These are phyloP conservation scores for Datura wrightii DNA, from an alignment of 257 asterid genomes.

Conservation along the genomic window DNA sequence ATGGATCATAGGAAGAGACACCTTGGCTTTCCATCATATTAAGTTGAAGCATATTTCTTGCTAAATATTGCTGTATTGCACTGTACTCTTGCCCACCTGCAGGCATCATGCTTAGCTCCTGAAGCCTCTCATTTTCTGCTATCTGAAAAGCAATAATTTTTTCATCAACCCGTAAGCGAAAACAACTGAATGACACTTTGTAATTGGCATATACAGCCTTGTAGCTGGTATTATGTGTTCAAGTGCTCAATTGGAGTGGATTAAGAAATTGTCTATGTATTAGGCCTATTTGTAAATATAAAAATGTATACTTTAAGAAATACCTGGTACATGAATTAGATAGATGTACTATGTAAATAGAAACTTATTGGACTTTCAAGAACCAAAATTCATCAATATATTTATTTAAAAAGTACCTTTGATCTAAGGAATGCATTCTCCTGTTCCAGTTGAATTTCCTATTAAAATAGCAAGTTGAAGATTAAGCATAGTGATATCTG, in stretches of 20 bases:
- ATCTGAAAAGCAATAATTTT: conserved; percentile 49
- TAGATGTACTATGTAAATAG: too few relatives aligned
- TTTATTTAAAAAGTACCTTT: conserved; percentile 49
- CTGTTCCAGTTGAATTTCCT: conserved; percentile 77
- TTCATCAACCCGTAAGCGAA: not conserved
- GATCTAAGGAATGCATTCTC: conserved; percentile 84
- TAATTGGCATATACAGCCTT: too few relatives aligned
- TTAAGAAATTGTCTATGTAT: not conserved
- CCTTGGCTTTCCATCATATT: conserved; percentile 69
- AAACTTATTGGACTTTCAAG: too few relatives aligned
- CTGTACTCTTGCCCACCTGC: conserved; percentile 66
- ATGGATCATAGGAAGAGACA: conserved; percentile 49
- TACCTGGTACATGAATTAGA: too few relatives aligned
- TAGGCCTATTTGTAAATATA: not conserved
- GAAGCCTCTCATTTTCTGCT: conserved; percentile 80
- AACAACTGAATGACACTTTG: not conserved
- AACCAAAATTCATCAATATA: too few relatives aligned
- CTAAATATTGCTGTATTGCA: conserved; percentile 67
- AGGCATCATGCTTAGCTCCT: conserved; percentile 83
- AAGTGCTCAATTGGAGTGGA: not conserved
- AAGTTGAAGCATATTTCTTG: conserved; percentile 68
- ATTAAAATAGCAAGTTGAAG: not conserved
- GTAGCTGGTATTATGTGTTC: not conserved
- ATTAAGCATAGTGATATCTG: not conserved
- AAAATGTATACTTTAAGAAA: not conserved